A percentile compares a stretch with the other conserved stretches of the same genome.
Conservation (phyloP, 2,329 filamentous ascomycete genomes). For the Stenocarpella maydis region DNA sequence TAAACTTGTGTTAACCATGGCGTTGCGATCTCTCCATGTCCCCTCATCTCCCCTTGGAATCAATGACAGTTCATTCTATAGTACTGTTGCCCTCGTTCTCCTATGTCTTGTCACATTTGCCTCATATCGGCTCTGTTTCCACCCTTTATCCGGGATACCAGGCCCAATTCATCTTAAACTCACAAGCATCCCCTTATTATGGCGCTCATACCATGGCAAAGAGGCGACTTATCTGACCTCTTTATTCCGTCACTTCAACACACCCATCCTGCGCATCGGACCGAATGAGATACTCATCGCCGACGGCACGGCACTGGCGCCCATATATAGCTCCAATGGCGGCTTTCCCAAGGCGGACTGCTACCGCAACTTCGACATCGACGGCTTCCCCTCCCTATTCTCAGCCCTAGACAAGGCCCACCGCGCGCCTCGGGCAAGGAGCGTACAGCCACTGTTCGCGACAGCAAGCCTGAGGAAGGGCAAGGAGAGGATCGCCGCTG, state of each 20-base stretch:
- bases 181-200: conserved; percentile 8
- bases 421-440: conserved; percentile 55
- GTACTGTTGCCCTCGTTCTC: background rate
- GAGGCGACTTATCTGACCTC: conserved; percentile 24
- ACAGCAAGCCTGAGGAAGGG: conserved; percentile 42
- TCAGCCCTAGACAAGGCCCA: conserved; percentile 51
- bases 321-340: conserved; percentile 60
- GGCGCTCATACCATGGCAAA: conserved; percentile 25
- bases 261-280: conserved; percentile 46
- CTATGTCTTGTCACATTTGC: background rate
- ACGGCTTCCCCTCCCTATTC: conserved; percentile 63
- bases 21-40: background rate
- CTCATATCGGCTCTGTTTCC: background rate
- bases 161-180: conserved; percentile 20
- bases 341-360: conserved; percentile 61
- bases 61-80: background rate
- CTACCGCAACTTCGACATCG: conserved; percentile 66
- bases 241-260: conserved; percentile 19
- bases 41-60: background rate
- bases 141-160: conserved; percentile 10
- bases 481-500: conserved; percentile 48
- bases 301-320: conserved; percentile 53
- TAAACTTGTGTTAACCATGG: background rate
- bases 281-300: conserved; percentile 52
- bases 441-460: conserved; percentile 58